Base-by-base conservation (phyloP, 805 yeast species). In the Saturnispora mendoncae region DNA sequence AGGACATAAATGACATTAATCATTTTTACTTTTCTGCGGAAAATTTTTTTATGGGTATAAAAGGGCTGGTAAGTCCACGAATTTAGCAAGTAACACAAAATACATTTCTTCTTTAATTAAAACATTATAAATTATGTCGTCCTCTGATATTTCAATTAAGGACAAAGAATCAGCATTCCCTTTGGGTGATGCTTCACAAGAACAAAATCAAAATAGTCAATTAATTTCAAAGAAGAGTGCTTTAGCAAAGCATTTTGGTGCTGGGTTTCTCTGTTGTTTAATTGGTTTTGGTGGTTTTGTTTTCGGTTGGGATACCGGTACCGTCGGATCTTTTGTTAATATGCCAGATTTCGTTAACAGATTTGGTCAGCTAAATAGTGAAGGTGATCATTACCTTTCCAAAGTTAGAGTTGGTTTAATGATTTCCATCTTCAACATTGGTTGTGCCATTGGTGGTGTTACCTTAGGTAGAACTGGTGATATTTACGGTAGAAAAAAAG, bases 301-400 rank as follows among this genome's bases (percentile, higher is more conserved):
- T 34, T 80, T 78, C 54, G 87, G 87, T 46, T 80, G 80, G 71
- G 87, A 80, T 65, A 80, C 84, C 39, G 87, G 86, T 65, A 78
- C 86, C 48, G 74, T 79, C 59, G 77, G 83, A 31, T 85, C 85
- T 50, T 76, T 80, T 52, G 76, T 78, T 38, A 74, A 74, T 56
- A 74, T 79, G 78, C 51, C 66, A n/a, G 76, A 76, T 47, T 80
- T 72, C 59, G 55, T 62, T 39, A 43, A 49, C 15, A 64, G 78
- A 51, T 78, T 78, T 49, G 85, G 83, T 54, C 60, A 65, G 46
- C 18, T 47, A 3, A 48, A 63, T 43, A 38, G 56, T 5, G 54
- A 54, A n/a, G 80, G 80, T 44, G 59, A 52, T 2, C 30, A 48
- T 50, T 62, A 62, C 46, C 58, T 76, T 32, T 68, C 80, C 8